These are phyloP conservation scores for Nicotiana noctiflora DNA, from an alignment of 257 asterid species.

Conservation along the genomic window DNA sequence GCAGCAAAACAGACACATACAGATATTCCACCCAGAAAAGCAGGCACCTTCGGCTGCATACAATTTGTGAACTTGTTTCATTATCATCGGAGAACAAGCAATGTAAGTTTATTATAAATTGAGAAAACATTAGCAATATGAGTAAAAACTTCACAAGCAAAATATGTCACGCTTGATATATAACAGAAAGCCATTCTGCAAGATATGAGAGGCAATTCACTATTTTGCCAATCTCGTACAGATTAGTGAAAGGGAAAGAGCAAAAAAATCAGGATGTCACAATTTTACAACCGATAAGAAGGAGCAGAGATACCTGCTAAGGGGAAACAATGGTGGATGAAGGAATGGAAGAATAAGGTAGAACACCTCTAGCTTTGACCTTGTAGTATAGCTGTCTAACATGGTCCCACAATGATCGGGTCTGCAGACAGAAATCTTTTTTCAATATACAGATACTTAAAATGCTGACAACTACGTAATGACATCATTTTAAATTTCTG, in stretches of 20 bases:
- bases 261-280: neutral
- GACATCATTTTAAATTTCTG: constrained; percentile 15
- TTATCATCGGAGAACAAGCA: constrained; percentile 15
- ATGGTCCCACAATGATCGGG: constrained; percentile 64
- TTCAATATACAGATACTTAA: constrained; percentile 13
- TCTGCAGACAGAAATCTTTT: constrained; percentile 36
- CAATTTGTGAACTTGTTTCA: constrained; percentile 47
- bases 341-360: constrained; percentile 62
- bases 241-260: neutral
- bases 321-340: constrained; percentile 54
- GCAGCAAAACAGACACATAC: constrained; percentile 47
- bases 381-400: constrained; percentile 68
- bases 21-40: constrained; percentile 59
- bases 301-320: constrained; percentile 54
- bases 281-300: neutral
- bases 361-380: constrained; percentile 61
- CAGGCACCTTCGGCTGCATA: constrained; percentile 59
- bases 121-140: neutral
- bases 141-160: neutral
- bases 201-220: neutral
- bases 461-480: constrained; percentile 3
- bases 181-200: neutral
- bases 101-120: constrained; percentile 4
- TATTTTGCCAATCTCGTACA: neutral
- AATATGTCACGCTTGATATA: neutral